Evolutionary conservation across 2,329 filamentous ascomycete species (phyloP).

Genomic region (Lecanicillium sp.): DNA sequence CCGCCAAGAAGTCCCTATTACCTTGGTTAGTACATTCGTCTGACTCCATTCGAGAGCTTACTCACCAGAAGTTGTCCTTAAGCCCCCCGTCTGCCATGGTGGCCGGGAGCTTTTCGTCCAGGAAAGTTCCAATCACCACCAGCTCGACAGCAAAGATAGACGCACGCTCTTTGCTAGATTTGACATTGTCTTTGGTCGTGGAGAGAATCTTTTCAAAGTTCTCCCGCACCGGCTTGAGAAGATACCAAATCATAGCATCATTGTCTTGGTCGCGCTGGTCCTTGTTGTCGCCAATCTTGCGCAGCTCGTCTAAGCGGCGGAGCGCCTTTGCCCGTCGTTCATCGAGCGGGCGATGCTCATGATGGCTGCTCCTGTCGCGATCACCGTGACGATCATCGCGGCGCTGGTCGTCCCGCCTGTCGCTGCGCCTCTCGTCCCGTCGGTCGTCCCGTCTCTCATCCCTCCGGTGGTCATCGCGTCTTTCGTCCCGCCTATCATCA

Average conservation of each 20-base stretch:
- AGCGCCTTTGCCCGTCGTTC: conserved; percentile 37
- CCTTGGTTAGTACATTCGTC: conserved; percentile 4
- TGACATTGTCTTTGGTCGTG: conserved; percentile 57
- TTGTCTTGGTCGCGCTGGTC: conserved; percentile 41
- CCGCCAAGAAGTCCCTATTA: conserved; percentile 38
- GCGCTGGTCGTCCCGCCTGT: conserved; percentile 9
- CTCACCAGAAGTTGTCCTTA: conserved; percentile 47
- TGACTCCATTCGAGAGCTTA: background rate
- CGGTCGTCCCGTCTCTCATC: conserved; percentile 12
- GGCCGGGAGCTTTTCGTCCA: conserved; percentile 41
- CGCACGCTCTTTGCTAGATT: conserved; percentile 55
- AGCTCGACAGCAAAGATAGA: conserved; percentile 56
- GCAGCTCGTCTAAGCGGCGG: conserved; percentile 37
- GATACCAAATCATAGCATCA: conserved; percentile 42
- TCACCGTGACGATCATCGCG: conserved; percentile 16
- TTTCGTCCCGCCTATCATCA: background rate
- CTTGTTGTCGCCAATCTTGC: conserved; percentile 43
- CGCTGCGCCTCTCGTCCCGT: conserved; percentile 20
- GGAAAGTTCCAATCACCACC: conserved; percentile 56
- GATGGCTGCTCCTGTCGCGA: conserved; percentile 20
- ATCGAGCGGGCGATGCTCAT: conserved; percentile 28
- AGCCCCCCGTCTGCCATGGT: conserved; percentile 36
- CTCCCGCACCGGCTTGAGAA: conserved; percentile 53
- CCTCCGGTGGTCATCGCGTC: conserved; percentile 16
- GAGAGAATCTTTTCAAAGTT: conserved; percentile 54